Base-by-base conservation (phyloP, 2,329 filamentous ascomycete species). In the Sarocladiaceae sp. region DNA sequence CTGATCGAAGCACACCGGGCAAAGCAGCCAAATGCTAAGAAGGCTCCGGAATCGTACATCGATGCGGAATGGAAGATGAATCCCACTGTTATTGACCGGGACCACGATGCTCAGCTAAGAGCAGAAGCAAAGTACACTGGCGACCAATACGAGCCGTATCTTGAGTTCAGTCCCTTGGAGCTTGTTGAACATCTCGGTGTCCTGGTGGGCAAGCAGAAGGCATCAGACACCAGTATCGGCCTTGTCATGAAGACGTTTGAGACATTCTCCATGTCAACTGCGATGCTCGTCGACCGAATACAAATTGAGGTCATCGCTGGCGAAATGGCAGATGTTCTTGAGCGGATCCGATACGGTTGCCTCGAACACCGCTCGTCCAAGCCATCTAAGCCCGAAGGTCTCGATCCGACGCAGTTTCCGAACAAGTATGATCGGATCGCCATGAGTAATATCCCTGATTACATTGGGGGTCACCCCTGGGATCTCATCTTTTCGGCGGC, bases 401-500 rank as follows among this genome's bases (percentile, higher is more conserved):
- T 56, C 13, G 56, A 60, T 51, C 53, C 57, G 12, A 57, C 53
- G 13, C 51, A 26, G 2, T 67, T 62, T 55, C 64, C 62, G 2
- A 50, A 52, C 10, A 52, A 40, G 13, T 66, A 63, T 49, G 62
- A 65, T 42, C 48, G 59, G 7, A 60, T 66, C 8, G 60, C 65
- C 33, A 57, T 63, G 60, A 66, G 62, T 58, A 65, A 66, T 31
- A 57, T 65, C 17, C 63, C 64, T 11, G 64, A 66, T 48, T 66
- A 64, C 50, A 53, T 61, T 17, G 62, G 63, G 40, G 63, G 63
- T 7, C 59, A n/a, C n/a, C 59, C 3, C 47, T 66, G n/a, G 57
- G 58, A 3, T 54, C 55, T 4, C 60, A 60, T 31, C 37, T 64
- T 7, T 58, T 59, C 28, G 60, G 47, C 5, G 42, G 54, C 2